A percentile compares a stretch with the other conserved stretches of the same genome.
These are phyloP conservation scores for Moesziomyces antarcticus DNA, from an alignment of 1,284 basidiomycete species.

Conservation along the genomic window DNA sequence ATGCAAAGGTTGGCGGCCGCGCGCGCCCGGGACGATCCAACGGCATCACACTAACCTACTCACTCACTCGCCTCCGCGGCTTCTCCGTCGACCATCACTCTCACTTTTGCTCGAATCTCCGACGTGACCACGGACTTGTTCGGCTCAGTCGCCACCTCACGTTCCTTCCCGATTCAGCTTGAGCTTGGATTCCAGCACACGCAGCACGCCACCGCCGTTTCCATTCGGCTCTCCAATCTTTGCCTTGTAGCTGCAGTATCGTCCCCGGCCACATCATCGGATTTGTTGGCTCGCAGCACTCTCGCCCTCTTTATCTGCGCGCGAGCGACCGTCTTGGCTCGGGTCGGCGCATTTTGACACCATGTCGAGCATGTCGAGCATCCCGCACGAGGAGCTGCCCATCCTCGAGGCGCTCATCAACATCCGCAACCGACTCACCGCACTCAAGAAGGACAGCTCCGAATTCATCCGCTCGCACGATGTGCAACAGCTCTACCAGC, in stretches of 20 bases:
- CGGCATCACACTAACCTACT: too few species aligned
- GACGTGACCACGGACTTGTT: neutral
- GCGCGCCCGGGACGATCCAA: neutral
- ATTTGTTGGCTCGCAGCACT: too few species aligned
- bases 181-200: neutral
- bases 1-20: neutral
- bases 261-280: too few species aligned
- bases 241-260: too few species aligned
- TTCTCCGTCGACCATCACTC: slow-evolving; percentile 12
- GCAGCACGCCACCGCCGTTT: neutral
- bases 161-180: neutral
- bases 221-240: neutral
- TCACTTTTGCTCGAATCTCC: neutral
- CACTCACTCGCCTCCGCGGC: slow-evolving; percentile 16
- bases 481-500: slow-evolving; percentile 91
- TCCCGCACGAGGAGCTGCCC: slow-evolving; percentile 76
- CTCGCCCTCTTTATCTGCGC: too few species aligned
- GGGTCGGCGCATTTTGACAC: neutral
- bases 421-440: slow-evolving; percentile 85
- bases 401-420: slow-evolving; percentile 95
- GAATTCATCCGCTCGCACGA: slow-evolving; percentile 91
- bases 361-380: slow-evolving; percentile 62
- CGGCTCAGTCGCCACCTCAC: neutral
- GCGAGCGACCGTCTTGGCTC: neutral
- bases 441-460: slow-evolving; percentile 86